Percentiles rank a stretch among this genome's conserved stretches.
phyloP scores from a whole-genome alignment of 495 filamentous ascomycete genomes.

The Penicillium coffeae region DNA sequence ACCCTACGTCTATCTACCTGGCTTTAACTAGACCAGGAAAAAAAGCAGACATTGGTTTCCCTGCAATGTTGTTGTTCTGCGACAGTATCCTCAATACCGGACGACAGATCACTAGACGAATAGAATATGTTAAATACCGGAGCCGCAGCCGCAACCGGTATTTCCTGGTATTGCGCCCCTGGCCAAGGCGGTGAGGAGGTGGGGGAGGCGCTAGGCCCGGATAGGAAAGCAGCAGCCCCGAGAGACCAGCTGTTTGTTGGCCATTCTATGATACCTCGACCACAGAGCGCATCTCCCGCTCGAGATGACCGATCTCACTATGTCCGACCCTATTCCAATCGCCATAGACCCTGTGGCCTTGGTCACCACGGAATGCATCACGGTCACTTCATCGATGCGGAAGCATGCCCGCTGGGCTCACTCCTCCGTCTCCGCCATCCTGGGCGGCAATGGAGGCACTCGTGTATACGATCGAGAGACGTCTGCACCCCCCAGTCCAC shows the following conservation, averaged over 20 bases:
- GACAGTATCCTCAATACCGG: not conserved
- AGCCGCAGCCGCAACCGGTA: not conserved
- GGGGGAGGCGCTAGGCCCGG: conserved; percentile 23
- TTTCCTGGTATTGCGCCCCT: conserved; percentile 12
- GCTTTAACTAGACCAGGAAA: no score
- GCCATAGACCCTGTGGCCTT: conserved; percentile 92
- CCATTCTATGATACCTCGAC: conserved; percentile 16
- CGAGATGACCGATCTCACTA: conserved; percentile 28
- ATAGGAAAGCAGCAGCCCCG: conserved; percentile 22
- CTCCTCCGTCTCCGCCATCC: conserved; percentile 92
- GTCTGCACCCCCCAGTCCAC: conserved; percentile 37
- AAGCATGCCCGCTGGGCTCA: conserved; percentile 97
- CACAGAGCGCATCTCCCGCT: conserved; percentile 23
- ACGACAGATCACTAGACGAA: not conserved
- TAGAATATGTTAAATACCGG: conserved; percentile 4
- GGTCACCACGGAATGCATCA: conserved; percentile 98
- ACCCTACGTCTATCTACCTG: no score
- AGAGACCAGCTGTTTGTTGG: conserved; percentile 32
- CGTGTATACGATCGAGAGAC: conserved; percentile 42
- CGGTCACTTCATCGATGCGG: conserved; percentile 95
- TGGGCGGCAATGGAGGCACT: conserved; percentile 69
- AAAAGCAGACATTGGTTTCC: no score
- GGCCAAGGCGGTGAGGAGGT: conserved; percentile 27
- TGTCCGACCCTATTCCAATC: conserved; percentile 53
- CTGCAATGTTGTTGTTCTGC: not conserved